Evolutionary conservation across 306 rosid genomes (phyloP), one percentile per base, ranked within the genome.

Genomic region (Cicer bijugum): DNA sequence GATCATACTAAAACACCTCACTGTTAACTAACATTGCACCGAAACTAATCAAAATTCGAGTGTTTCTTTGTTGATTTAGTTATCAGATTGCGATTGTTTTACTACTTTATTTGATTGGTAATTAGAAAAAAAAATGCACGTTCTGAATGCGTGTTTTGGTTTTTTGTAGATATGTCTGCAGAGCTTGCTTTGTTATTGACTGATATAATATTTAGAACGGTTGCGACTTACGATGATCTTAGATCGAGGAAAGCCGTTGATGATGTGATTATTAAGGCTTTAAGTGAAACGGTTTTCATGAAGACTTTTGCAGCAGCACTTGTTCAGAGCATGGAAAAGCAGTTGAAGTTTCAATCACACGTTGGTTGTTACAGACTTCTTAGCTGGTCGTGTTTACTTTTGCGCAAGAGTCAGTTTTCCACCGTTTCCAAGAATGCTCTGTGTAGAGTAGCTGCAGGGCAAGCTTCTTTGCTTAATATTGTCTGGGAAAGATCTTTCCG

Each of bases 291-390:
- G 6, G 68, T 85, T 65, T 91, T 94, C 87, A 88, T 94, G 99
- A 94, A 91, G 81, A 87, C 83, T 74, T 94, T 94, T 63, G 99
- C 99, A 5, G 95, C 90, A 46, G 88, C 85, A 23, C 87, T 94
- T 75, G 95, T 94, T 83, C 96, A 86, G 92, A 81, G 57, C 66
- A 89, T 91, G 97, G 99, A 94, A 55, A 94, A 84, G 84, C 96
- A 91, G 74, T 59, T 53, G 2, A 94, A 84, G 86, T 77, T 76
- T 50, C 95, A 87, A 72, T 87, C 97, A 19, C 82, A 78, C 60
- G 88, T 87, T 4, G 96, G 97, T 5, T 76, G 99, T 82, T 82
- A 80, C 59, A 87, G 93, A 47, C 95, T 94, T 80, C 91, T 91
- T 63, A 82, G 85, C 52, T 94, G 99, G 99, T 91, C 99, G 8